Conservation (phyloP, 2,329 filamentous ascomycete genomes). For the Zasmidium citrigriseum region DNA sequence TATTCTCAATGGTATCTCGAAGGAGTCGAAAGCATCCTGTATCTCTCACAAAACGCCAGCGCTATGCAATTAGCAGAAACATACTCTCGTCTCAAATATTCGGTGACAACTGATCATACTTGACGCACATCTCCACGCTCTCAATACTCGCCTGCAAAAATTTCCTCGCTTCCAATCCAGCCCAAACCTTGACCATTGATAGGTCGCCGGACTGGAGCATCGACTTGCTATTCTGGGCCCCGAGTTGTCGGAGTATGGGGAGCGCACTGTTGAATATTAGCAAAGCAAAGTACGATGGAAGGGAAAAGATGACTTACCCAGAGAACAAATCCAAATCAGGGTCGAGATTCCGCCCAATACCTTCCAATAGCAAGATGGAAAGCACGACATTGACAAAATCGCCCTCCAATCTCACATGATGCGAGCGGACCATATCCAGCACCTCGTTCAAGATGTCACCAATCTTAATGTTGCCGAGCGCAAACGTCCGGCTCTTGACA, state of each 20-base stretch:
- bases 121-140: conserved; percentile 86
- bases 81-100: conserved; percentile 62
- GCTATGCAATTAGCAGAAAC: conserved; percentile 3
- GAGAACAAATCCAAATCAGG: conserved; percentile 85
- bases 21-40: neutral
- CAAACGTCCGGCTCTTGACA: conserved; percentile 88
- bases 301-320: conserved; percentile 49
- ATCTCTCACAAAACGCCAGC: neutral
- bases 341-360: conserved; percentile 85
- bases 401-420: conserved; percentile 92
- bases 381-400: conserved; percentile 99
- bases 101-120: conserved; percentile 83
- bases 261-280: conserved; percentile 64
- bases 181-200: conserved; percentile 84
- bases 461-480: conserved; percentile 91
- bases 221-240: conserved; percentile 69
- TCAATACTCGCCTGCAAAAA: conserved; percentile 90
- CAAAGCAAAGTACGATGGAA: neutral
- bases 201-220: conserved; percentile 52
- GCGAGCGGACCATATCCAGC: conserved; percentile 82
- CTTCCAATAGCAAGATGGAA: conserved; percentile 88
- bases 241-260: conserved; percentile 85
- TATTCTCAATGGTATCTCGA: neutral
- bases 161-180: conserved; percentile 81
- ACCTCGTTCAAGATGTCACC: conserved; percentile 93